Evolutionary conservation across 2,329 filamentous ascomycete species (phyloP).

Genomic region (Xylariaceae sp.): DNA sequence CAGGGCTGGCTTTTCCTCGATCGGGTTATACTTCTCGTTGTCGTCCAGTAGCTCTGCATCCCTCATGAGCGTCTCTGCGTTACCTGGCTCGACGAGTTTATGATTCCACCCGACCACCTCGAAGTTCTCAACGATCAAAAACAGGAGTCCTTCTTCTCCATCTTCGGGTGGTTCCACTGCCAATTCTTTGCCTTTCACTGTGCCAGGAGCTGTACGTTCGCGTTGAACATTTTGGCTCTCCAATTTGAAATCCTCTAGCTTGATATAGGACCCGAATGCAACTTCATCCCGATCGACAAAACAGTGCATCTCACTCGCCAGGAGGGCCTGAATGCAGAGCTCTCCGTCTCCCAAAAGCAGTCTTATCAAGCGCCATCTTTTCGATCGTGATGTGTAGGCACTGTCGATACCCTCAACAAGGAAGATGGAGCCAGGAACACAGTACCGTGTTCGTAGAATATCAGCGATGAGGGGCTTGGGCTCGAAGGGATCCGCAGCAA

Average conservation of each 20-base stretch:
- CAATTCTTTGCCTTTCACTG: constrained; percentile 6
- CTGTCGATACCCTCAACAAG: constrained; percentile 43
- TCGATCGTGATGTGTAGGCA: constrained; percentile 29
- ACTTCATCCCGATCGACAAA: constrained; percentile 44
- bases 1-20: no score
- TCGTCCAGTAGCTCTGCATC: no score
- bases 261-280: constrained; percentile 44
- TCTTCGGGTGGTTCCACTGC: not conserved
- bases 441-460: constrained; percentile 44
- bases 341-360: constrained; percentile 49
- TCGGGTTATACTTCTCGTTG: no score
- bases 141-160: constrained; percentile 32
- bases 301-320: constrained; percentile 41
- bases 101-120: constrained; percentile 45
- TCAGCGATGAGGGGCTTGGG: constrained; percentile 41
- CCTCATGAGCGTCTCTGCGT: no score
- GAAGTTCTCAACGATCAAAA: constrained; percentile 42
- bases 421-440: constrained; percentile 43
- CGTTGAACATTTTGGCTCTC: constrained; percentile 18
- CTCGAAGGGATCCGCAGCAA: constrained; percentile 24
- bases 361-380: constrained; percentile 40
- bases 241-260: constrained; percentile 37
- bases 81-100: constrained; percentile 27
- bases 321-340: constrained; percentile 50
- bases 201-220: constrained; percentile 1